These are phyloP conservation scores for Malus orientalis DNA, from an alignment of 306 rosid species.

Conservation along the genomic window DNA sequence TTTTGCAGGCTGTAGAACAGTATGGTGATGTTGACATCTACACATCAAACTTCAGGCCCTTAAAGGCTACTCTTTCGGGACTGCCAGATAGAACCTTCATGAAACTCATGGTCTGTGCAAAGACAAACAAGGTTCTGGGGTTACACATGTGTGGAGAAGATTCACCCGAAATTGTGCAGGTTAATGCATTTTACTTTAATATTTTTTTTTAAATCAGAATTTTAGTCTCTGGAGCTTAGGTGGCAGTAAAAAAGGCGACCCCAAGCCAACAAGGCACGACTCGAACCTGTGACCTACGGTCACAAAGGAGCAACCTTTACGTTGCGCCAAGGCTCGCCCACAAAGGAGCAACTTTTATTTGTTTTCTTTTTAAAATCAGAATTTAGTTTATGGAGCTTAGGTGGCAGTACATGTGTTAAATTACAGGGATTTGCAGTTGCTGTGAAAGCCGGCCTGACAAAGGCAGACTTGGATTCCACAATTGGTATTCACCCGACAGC, in stretches of 20 bases:
- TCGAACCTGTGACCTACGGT: too few relatives aligned
- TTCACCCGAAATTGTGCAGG: conserved; percentile 91
- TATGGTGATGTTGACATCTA: conserved; percentile 77
- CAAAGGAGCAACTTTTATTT: neutral
- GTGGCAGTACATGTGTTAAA: conserved; percentile 11
- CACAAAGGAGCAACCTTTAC: too few relatives aligned
- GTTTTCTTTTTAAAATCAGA: neutral
- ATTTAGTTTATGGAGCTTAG: neutral
- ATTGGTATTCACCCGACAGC: conserved; percentile 95
- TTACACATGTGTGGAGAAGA: conserved; percentile 95
- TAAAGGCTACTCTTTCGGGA: conserved; percentile 94
- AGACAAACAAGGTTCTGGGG: conserved; percentile 70
- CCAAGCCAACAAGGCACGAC: too few relatives aligned
- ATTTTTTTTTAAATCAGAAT: neutral
- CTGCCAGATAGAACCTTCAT: conserved; percentile 81
- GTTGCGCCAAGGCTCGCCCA: too few relatives aligned
- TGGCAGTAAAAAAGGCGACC: neutral
- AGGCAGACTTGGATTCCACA: conserved; percentile 84
- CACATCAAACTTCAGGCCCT: conserved; percentile 81
- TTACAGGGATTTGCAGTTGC: conserved; percentile 93
- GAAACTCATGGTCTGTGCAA: conserved; percentile 79
- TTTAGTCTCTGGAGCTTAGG: conserved; percentile 1
- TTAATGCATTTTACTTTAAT: conserved; percentile 22
- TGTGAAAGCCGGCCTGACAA: conserved; percentile 86
- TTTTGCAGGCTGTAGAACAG: conserved; percentile 64